Evolutionary conservation across 1,284 basidiomycete species (phyloP).

Genomic region (Puccinia sorghi): DNA sequence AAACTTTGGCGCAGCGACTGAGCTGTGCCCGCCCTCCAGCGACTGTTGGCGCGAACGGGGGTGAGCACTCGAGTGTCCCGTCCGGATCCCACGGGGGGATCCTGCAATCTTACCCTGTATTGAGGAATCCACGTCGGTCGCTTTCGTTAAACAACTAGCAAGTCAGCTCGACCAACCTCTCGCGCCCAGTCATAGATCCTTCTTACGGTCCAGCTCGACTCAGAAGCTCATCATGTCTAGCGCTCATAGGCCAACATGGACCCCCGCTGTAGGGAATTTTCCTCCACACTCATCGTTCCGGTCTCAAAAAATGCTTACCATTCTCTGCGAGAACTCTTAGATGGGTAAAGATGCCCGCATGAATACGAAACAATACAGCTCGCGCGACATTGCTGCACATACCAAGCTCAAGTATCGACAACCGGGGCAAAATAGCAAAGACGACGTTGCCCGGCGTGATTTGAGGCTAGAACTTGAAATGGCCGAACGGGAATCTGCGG

Average conservation of each 20-base stretch:
- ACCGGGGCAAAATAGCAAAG: constrained; percentile 54
- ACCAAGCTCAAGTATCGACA: constrained; percentile 91
- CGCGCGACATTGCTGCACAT: constrained; percentile 84
- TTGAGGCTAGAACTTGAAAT: constrained; percentile 75
- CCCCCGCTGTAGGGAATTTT: constrained; percentile 51
- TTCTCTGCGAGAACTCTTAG: neutral
- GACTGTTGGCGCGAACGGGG: too few species aligned
- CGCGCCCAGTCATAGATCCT: neutral
- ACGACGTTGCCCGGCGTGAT: constrained; percentile 75
- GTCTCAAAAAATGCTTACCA: neutral
- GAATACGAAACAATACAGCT: constrained; percentile 62
- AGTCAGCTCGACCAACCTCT: neutral
- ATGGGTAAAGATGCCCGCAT: constrained; percentile 53
- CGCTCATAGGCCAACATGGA: constrained; percentile 56
- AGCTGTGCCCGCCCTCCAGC: too few species aligned
- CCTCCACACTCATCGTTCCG: neutral
- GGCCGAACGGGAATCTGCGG: constrained; percentile 77
- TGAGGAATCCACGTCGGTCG: neutral
- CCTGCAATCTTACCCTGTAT: neutral
- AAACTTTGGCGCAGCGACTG: too few species aligned
- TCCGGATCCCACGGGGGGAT: too few species aligned
- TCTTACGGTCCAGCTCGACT: neutral
- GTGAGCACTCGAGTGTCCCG: neutral
- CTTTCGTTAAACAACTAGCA: neutral
- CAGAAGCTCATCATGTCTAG: constrained; percentile 51